Percentiles rank a stretch among this genome's conserved stretches.
Conservation (phyloP, 148 eudicot genomes). For the Chenopodium berlandieri region DNA sequence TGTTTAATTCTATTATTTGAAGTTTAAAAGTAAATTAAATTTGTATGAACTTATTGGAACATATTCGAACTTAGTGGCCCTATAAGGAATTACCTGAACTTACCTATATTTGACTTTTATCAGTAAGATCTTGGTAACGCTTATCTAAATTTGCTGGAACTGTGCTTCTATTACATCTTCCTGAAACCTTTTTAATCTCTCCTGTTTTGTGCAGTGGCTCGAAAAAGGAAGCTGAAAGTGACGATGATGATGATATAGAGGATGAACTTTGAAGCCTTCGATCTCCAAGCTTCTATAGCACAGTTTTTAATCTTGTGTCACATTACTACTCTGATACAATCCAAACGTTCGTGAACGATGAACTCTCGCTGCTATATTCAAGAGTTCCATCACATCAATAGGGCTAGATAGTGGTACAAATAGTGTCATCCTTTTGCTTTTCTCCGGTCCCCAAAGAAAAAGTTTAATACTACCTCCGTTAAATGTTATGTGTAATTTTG, state of each 20-base stretch:
- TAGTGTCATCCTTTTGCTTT: background rate
- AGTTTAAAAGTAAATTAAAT: too few species aligned
- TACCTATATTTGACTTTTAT: background rate
- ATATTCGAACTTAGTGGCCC: too few species aligned
- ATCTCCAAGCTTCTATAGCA: background rate
- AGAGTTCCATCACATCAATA: background rate
- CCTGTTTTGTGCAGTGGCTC: conserved; percentile 28
- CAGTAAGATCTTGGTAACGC: background rate
- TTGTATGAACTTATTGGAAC: background rate
- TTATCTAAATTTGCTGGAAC: background rate
- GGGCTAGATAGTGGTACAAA: background rate
- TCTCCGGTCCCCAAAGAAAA: background rate
- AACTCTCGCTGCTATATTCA: background rate
- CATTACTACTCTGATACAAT: background rate
- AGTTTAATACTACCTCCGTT: background rate
- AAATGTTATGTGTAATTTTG: too few species aligned
- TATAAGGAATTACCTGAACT: background rate
- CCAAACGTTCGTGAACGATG: background rate
- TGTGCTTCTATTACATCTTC: background rate
- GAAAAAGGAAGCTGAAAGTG: conserved; percentile 16
- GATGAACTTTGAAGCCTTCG: conserved; percentile 46
- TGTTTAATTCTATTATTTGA: background rate
- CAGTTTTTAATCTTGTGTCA: background rate
- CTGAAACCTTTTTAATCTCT: background rate
- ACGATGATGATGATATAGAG: conserved; percentile 34